phyloP scores from a whole-genome alignment of 148 eudicot genomes.

The Arbutus unedo region DNA sequence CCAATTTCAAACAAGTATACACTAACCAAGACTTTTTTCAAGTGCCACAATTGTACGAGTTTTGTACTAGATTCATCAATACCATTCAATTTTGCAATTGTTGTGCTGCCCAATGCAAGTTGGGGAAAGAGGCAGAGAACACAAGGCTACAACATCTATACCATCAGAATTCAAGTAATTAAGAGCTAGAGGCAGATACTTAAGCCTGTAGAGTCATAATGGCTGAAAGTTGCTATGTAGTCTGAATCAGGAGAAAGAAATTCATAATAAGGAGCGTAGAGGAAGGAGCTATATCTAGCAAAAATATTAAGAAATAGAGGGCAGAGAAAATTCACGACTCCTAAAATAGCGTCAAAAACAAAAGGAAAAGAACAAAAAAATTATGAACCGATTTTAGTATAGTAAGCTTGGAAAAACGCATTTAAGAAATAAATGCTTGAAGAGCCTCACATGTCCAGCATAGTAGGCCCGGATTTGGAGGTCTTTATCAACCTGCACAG shows the following conservation, averaged over 20 bases:
- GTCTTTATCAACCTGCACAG: slow-evolving; percentile 75
- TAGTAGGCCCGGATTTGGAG: slow-evolving; percentile 96
- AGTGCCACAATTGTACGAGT: not conserved
- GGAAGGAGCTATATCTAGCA: not conserved
- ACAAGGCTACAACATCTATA: not conserved
- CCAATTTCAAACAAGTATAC: not conserved
- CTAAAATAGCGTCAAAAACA: slow-evolving; percentile 6
- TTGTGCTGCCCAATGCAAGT: not conserved
- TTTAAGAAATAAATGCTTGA: not conserved
- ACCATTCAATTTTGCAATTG: not conserved
- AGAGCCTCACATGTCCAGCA: slow-evolving; percentile 82
- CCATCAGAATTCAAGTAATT: not conserved
- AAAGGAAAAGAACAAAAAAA: not conserved
- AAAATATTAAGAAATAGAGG: not conserved
- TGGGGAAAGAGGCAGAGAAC: not conserved
- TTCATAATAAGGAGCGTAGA: not conserved
- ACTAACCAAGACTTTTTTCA: not conserved
- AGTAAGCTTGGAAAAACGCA: not conserved
- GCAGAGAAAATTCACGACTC: not conserved
- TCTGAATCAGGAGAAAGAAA: not conserved
- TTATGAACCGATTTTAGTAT: not conserved
- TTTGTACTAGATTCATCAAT: not conserved
- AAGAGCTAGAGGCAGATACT: not conserved
- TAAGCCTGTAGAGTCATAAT: no score
- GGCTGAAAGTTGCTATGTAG: not conserved